Evolutionary conservation across 331 rosid species (phyloP), one percentile per base, ranked within the genome.

Genomic region (Stylosanthes scabra): DNA sequence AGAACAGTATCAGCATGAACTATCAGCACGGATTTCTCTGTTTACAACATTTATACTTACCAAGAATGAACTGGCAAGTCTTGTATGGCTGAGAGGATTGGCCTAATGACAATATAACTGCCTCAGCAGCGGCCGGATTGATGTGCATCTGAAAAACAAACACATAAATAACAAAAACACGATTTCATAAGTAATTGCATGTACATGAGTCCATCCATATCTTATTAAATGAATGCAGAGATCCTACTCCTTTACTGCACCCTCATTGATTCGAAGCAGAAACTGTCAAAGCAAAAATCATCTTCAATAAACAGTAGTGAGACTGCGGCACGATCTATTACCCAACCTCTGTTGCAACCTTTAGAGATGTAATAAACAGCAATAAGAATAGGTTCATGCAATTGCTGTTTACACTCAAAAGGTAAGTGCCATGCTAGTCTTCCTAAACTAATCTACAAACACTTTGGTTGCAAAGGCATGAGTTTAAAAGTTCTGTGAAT

Each of bases 51-150:
- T 46, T n/a, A 60, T 46, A 82, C 95, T 75, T 68, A 91, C 98
- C 97, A 67, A 93, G 97, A 78, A 93, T 91, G 83, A 86, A 94
- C 76, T 91, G 89, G 71, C 98, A 94, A 69, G 91, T 83, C 78
- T 84, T 87, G 65, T 94, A 94, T 8, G 98, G 98, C 68, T 89
- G 97, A 65, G 92, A 89, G 61, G 98, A 78, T 73, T 80, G 93
- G 40, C 90, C 81, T 39, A 94, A 85, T 27, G 95, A 84, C 83
- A 88, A 59, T 31, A 94, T 80, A 66, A 92, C 85, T 47, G 93
- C 89, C 84, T 94, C 97, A 11, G 97, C 89, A 59, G 89, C 88
- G 64, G 77, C 88, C 39, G 92, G 93, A 78, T 86, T 86, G 70
- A 85, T 81, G 64, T 89, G 95, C 96, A 94, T 86, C 98, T 93